Conservation (phyloP, 495 filamentous ascomycete species). For the Podospora pseudopauciseta region DNA sequence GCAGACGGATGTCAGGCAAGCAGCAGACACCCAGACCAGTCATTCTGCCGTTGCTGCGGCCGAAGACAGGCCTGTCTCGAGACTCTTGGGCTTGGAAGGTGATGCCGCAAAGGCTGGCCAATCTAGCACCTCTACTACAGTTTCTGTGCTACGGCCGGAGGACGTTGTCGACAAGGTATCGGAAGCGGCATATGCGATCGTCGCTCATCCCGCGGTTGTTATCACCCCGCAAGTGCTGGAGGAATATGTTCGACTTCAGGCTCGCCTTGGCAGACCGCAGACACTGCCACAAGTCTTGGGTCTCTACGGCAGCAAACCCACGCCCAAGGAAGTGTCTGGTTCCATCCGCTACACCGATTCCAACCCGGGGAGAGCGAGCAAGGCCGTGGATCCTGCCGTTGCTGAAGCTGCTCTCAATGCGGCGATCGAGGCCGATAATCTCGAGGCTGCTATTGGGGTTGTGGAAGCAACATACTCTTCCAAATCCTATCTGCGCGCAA, state of each 20-base stretch:
- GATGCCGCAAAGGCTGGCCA: slow-evolving; percentile 18
- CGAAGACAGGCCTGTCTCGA: slow-evolving; percentile 21
- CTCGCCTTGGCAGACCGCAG: slow-evolving; percentile 63
- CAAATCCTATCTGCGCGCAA: slow-evolving; percentile 66
- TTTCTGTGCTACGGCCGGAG: slow-evolving; percentile 15
- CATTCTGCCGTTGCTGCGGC: slow-evolving; percentile 16
- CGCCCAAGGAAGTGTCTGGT: slow-evolving; percentile 57
- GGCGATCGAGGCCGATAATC: slow-evolving; percentile 71
- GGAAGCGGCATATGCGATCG: slow-evolving; percentile 56
- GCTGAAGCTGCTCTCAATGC: slow-evolving; percentile 68
- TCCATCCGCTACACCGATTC: slow-evolving; percentile 57
- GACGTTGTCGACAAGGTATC: slow-evolving; percentile 46
- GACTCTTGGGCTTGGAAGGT: slow-evolving; percentile 31
- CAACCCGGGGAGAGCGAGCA: slow-evolving; percentile 63
- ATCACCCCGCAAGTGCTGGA: slow-evolving; percentile 69
- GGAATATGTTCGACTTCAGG: slow-evolving; percentile 68
- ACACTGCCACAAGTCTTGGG: slow-evolving; percentile 74
- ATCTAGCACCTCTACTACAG: slow-evolving; percentile 5
- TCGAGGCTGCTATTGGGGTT: slow-evolving; percentile 72
- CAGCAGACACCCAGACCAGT: slow-evolving; percentile 14
- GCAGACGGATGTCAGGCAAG: slow-evolving; percentile 21
- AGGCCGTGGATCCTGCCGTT: slow-evolving; percentile 62
- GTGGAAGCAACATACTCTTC: slow-evolving; percentile 74
- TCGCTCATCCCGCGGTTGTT: slow-evolving; percentile 74
- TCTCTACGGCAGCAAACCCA: slow-evolving; percentile 80